Base-by-base conservation (phyloP, 2,329 filamentous ascomycete genomes). In the Apiospora malaysiana region DNA sequence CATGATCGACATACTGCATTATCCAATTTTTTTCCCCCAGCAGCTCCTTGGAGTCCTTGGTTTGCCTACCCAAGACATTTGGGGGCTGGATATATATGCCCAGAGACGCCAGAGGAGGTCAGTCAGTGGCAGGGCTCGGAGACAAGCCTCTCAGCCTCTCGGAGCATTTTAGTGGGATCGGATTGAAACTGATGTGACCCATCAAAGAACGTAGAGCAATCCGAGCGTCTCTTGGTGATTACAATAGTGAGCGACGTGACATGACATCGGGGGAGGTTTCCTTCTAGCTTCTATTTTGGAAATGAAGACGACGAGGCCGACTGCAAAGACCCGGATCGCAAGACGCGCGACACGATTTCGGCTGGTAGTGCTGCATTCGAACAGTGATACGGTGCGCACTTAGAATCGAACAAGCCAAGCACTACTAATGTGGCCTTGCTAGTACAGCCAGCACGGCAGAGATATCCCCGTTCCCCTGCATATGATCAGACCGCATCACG, bases 381-480 rank as follows among this genome's bases (percentile, higher is more conserved):
- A 51, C 47, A 14, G 23, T 25, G 47, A 51, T 51, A 25, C 47
- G 23, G 25, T 51, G 18, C 6, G 43, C 14, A 18, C 18, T 5
- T 14, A 25, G 23, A 37, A 59, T 16, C 16, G 27, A 37, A 27
- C 27, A 37, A 56, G 51, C 27, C 27, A 59, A 37, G 51, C 27
- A 59, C 21, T 7, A 16, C 18, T n/a, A 32, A n/a, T 14, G 32
- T 63, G 32, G 27, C 16, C n/a, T 23, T 63, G 27, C 12, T 63
- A 40, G 56, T 63, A 25, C 46, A 21, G 49, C 25, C 49, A 49
- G 49, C 49, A 25, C 27, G 56, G 56, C 56, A 63, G 21, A 63
- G 56, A 63, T n/a, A 63, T 63, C 56, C 56, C 56, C 56, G 32
- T 63, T 63, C 56, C 56, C 56, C 56, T 63, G 56, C 56, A 63